Base-by-base conservation (phyloP, 1,284 basidiomycete species). In the Xanthoconium separans region DNA sequence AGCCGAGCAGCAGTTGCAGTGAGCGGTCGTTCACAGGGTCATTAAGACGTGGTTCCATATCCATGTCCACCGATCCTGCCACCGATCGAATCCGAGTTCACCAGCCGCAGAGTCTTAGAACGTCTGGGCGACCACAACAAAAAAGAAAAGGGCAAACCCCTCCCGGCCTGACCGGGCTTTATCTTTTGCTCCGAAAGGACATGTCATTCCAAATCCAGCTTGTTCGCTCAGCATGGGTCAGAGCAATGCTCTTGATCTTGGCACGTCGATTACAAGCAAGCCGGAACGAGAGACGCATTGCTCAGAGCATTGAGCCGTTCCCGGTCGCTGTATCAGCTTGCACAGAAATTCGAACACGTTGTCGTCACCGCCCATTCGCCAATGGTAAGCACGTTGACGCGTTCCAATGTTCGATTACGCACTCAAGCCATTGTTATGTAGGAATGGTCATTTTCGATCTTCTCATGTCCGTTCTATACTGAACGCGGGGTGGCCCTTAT, bases 201-300 rank as follows among this genome's bases (percentile, higher is more conserved):
- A 42, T 12, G 46, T 41, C 42, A 27, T 20, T 37, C 52, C 34
- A 55, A 53, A 43, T 54, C 44, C 43, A 20, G 40, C 9, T 6
- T 12, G 4, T 29, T 18, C 18, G 5, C 33, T 45, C 52, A 52
- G 59, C 39, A 61, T 63, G 53, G 27, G 30, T 30, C 40, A 31
- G 50, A 45, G 54, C 53, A 57, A 57, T 59, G 57, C 44, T 22
- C 22, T 22, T 22, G 3, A 16, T 29, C 10, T 46, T 31, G 15
- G 20, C 31, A 18, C 50, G 9, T 41, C 29, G 46, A 20, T 27
- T 39, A 41, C 34, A 40, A 48, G 24, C 13, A 33, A n/a, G 31
- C 41, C 27, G 37, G 16, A 37, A 47, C 33, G 24, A 27, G 6
- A n/a, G 3, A 6, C 9, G 44, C 58, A 56, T 52, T 50, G 48